These are phyloP conservation scores for Viola odorata DNA, from an alignment of 345 rosid species.

Conservation along the genomic window DNA sequence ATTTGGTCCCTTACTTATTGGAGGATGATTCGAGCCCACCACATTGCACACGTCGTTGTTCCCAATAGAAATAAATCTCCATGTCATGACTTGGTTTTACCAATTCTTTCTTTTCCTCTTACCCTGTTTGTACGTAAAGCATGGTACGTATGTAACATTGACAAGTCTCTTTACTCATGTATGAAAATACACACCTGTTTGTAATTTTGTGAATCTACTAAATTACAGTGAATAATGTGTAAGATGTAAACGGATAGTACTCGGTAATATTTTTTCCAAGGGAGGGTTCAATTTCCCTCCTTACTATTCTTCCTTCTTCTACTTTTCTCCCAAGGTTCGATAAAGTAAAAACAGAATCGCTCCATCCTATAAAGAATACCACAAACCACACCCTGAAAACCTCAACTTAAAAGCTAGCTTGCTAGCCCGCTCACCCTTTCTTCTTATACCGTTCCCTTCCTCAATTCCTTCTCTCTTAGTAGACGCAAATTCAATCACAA, in stretches of 20 bases:
- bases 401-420: neutral
- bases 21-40: too few species aligned
- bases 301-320: conserved; percentile 20
- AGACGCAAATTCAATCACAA: neutral
- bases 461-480: neutral
- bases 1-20: too few species aligned
- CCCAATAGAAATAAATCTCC: too few species aligned
- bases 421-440: conserved; percentile 16
- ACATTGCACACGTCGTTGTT: too few species aligned
- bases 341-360: conserved; percentile 46
- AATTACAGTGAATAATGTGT: too few species aligned
- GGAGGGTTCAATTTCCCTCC: conserved; percentile 18
- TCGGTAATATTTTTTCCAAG: conserved; percentile 23
- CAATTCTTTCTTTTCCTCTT: too few species aligned
- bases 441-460: conserved; percentile 7
- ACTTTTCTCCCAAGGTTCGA: conserved; percentile 31
- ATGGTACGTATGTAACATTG: too few species aligned
- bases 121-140: too few species aligned
- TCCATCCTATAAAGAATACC: conserved; percentile 44
- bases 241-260: conserved; percentile 21
- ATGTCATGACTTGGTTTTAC: too few species aligned
- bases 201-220: too few species aligned
- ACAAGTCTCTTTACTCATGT: too few species aligned
- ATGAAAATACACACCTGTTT: too few species aligned
- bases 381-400: neutral